Evolutionary conservation across 1,139 yeast genomes (phyloP).

Genomic region (Yamadazyma conglobata): DNA sequence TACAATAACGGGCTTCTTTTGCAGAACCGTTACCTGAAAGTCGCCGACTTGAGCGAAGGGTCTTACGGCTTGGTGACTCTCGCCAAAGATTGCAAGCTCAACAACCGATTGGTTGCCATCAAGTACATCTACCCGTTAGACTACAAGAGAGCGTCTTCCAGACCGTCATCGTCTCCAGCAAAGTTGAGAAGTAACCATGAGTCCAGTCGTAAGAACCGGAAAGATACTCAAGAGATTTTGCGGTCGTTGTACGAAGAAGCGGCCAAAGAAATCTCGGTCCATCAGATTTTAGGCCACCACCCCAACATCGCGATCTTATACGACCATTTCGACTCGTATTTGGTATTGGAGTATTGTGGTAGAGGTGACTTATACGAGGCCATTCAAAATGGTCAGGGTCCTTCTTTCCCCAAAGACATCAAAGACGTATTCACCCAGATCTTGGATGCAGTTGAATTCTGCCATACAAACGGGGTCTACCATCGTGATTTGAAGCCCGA

Average conservation of each 20-base stretch:
- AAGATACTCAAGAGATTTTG: conserved; percentile 23
- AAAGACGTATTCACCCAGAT: conserved; percentile 75
- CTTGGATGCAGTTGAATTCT: conserved; percentile 72
- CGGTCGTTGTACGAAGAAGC: conserved; percentile 58
- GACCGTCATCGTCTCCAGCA: conserved; percentile 40
- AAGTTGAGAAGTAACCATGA: conserved; percentile 21
- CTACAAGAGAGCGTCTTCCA: conserved; percentile 26
- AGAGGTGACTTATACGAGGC: conserved; percentile 95
- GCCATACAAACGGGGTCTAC: conserved; percentile 69
- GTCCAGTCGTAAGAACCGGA: conserved; percentile 10
- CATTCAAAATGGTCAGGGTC: conserved; percentile 77
- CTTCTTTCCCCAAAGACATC: conserved; percentile 70
- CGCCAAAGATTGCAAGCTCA: conserved; percentile 62
- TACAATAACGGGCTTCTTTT: conserved; percentile 65
- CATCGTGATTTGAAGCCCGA: conserved; percentile 93
- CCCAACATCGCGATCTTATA: conserved; percentile 62
- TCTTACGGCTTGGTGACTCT: conserved; percentile 90
- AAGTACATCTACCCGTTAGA: conserved; percentile 66
- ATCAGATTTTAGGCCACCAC: conserved; percentile 62
- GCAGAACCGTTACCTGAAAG: conserved; percentile 60
- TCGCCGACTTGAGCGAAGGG: conserved; percentile 84
- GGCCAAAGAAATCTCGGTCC: conserved; percentile 73
- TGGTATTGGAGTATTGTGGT: conserved; percentile 83
- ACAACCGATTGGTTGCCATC: conserved; percentile 68
- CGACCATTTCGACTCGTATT: conserved; percentile 77